Evolutionary conservation across 768 basidiomycete genomes (phyloP), one percentile per base, ranked within the genome.

Genomic region (Termitomyces sp.): DNA sequence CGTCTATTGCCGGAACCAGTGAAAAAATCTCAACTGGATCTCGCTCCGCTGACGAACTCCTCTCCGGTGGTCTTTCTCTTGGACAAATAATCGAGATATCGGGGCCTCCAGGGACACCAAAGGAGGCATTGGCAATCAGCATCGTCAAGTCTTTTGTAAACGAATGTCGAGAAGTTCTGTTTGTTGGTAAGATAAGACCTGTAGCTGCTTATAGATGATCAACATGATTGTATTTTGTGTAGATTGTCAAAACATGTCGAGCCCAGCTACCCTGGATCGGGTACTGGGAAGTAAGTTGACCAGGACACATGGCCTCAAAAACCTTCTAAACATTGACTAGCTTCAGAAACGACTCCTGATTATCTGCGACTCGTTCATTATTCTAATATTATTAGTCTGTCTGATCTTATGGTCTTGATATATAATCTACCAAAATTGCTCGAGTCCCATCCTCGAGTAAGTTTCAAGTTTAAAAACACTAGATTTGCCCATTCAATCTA

Each of bases 31-130:
- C 74, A 4, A 83, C 83, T 0, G 64, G 66, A 6, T 84, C 78
- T 64, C 54, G 67, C 4, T 74, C 80, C 12, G 69, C 88, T 30
- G 85, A 91, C 61, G 71, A 70, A 17, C 66, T 90, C 2, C 75
- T 91, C 5, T 78, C 73, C 33, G 86, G 86, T 45, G 89, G 89
- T 15, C 68, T 91, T 45, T 69, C 72, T 53, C 76, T 75, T 55
- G 85, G 86, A 8, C 75, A 79, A 60, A 75, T 89, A 59, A 73
- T 91, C 19, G 89, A 91, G 70, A 72, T 91, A 62, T 87, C 87
- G 31, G 89, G 89, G 0, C 86, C 87, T 45, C 89, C 89, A 0
- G 89, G 89, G 48, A 78, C 80, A 40, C 78, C 81, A 10, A 91
- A 88, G 60, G 85, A 86, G 56, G 65, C 63, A 12, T 60, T 89